Evolutionary conservation across 2,329 filamentous ascomycete species (phyloP).

Genomic region (Acephala macrosclerotiorum): DNA sequence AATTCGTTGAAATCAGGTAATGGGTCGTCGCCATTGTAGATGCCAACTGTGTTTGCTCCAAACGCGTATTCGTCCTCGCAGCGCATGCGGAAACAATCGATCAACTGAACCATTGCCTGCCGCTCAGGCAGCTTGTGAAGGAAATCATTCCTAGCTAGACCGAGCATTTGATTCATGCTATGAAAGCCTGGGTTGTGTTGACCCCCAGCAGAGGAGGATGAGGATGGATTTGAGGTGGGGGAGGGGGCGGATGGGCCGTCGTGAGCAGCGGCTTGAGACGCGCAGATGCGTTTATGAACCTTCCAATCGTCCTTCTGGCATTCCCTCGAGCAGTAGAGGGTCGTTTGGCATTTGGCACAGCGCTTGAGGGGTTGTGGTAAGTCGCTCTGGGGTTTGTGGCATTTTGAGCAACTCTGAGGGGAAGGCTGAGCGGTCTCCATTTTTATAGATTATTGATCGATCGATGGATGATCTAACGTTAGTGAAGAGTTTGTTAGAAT

Average conservation of each 20-base stretch:
- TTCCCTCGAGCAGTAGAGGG: constrained; percentile 32
- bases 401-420: background rate
- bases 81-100: constrained; percentile 31
- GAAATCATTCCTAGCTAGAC: constrained; percentile 15
- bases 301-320: constrained; percentile 34
- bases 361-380: constrained; percentile 7
- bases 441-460: background rate
- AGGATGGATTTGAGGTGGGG: background rate
- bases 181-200: constrained; percentile 1
- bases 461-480: background rate
- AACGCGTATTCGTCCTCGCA: constrained; percentile 30
- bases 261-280: background rate
- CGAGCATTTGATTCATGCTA: background rate
- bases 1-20: constrained; percentile 27
- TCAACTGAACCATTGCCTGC: constrained; percentile 25
- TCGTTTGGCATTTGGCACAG: constrained; percentile 30
- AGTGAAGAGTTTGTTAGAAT: background rate
- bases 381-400: constrained; percentile 2
- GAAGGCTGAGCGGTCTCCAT: background rate
- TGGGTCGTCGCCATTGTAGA: constrained; percentile 24
- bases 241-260: background rate
- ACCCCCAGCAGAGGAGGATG: background rate
- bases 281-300: constrained; percentile 29
- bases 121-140: constrained; percentile 24
- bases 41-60: constrained; percentile 12